Evolutionary conservation across 106 monocot species (phyloP).

Genomic region (Iris macrosiphon): DNA sequence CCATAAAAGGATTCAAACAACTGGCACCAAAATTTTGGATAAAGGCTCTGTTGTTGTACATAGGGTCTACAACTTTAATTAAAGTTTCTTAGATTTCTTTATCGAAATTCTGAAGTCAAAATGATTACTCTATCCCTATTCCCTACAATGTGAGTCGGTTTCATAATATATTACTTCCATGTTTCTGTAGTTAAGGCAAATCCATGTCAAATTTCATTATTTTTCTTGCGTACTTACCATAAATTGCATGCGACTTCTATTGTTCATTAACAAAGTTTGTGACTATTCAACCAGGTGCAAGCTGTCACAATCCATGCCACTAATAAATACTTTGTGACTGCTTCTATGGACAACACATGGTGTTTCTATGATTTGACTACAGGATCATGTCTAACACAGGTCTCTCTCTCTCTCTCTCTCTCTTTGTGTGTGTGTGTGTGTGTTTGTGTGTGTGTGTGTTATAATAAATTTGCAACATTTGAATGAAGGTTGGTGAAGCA

Average conservation of each 20-base stretch:
- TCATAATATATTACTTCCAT: no score
- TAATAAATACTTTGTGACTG: slow-evolving; percentile 79
- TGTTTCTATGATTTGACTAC: slow-evolving; percentile 89
- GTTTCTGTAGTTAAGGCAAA: neutral
- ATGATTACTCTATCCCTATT: no score
- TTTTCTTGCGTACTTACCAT: neutral
- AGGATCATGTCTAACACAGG: slow-evolving; percentile 87
- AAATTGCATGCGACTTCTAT: slow-evolving; percentile 1
- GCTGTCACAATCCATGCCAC: slow-evolving; percentile 94
- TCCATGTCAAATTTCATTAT: neutral
- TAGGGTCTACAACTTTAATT: no score
- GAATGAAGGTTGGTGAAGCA: slow-evolving; percentile 81
- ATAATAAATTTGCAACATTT: slow-evolving; percentile 1
- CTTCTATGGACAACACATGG: slow-evolving; percentile 90
- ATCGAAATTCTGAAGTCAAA: no score
- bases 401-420: slow-evolving; percentile 15
- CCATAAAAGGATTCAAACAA: no score
- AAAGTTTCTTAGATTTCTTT: no score
- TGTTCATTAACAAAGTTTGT: neutral
- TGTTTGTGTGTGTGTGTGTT: neutral
- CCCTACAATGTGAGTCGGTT: no score
- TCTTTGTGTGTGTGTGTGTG: neutral
- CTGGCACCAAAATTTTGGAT: no score
- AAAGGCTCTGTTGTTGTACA: no score
- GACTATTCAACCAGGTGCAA: slow-evolving; percentile 54